Evolutionary conservation across 305 asterid species (phyloP).

Genomic region (Ajuga reptans): DNA sequence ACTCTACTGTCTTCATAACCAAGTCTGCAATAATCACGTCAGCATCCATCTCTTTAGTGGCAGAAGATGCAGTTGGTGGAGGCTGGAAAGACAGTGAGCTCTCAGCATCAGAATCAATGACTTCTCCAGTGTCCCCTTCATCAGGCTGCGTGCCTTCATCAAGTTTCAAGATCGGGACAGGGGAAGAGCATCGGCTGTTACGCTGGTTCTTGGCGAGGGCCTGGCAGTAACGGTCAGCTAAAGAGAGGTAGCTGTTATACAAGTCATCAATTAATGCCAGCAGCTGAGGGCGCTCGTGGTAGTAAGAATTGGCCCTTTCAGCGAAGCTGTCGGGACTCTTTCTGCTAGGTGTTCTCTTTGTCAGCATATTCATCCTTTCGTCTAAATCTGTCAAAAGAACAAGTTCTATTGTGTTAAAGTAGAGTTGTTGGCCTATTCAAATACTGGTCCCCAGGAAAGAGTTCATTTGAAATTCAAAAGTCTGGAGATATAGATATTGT

Average conservation of each 20-base stretch:
- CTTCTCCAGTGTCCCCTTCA: slow-evolving; percentile 38
- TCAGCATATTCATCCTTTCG: slow-evolving; percentile 43
- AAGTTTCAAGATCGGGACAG: slow-evolving; percentile 30
- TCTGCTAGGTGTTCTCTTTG: slow-evolving; percentile 26
- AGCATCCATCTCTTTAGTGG: slow-evolving; percentile 29
- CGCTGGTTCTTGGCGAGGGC: slow-evolving; percentile 50
- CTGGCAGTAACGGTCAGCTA: slow-evolving; percentile 85
- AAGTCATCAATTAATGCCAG: slow-evolving; percentile 59
- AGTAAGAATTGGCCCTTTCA: slow-evolving; percentile 62
- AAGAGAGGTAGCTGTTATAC: slow-evolving; percentile 69
- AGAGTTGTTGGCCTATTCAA: no score
- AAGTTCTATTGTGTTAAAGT: not conserved
- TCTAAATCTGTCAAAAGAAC: slow-evolving; percentile 36
- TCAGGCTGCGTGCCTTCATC: slow-evolving; percentile 28
- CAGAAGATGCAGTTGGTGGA: slow-evolving; percentile 7
- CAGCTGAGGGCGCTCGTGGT: slow-evolving; percentile 74
- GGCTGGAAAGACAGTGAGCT: slow-evolving; percentile 71
- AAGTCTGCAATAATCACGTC: slow-evolving; percentile 64
- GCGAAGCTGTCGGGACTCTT: slow-evolving; percentile 57
- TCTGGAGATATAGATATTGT: not conserved
- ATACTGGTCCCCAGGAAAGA: slow-evolving; percentile 19
- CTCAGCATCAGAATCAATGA: slow-evolving; percentile 62
- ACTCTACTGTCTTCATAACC: slow-evolving; percentile 62
- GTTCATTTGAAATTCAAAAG: slow-evolving; percentile 26
- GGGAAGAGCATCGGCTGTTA: slow-evolving; percentile 48